These are phyloP conservation scores for Fusarium devonianum DNA, from an alignment of 2,329 filamentous ascomycete species.

Conservation along the genomic window DNA sequence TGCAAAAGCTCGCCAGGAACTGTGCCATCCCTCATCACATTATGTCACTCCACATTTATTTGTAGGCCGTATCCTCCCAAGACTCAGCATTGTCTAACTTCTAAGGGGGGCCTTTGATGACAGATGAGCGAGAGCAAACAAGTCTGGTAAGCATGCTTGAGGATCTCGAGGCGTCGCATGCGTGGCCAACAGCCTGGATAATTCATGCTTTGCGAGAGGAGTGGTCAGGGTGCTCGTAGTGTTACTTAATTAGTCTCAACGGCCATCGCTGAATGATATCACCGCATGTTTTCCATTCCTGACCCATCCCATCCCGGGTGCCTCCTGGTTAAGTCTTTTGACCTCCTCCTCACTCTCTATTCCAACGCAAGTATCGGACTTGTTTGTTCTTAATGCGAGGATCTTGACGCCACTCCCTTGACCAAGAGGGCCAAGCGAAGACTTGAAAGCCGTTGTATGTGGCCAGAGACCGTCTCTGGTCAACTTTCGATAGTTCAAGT, in stretches of 20 bases:
- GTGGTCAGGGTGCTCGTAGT: conserved; percentile 1
- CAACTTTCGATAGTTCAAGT: conserved; percentile 74
- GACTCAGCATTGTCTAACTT: conserved; percentile 3
- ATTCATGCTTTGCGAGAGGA: conserved; percentile 8
- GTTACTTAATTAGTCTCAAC: background rate
- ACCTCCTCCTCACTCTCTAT: conserved; percentile 62
- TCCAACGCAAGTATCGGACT: conserved; percentile 69
- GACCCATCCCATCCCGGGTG: conserved; percentile 67
- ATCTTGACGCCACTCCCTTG: conserved; percentile 63
- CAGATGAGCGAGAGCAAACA: conserved; percentile 8
- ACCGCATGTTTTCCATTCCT: conserved; percentile 75
- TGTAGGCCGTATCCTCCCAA: conserved; percentile 3
- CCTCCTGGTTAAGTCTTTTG: conserved; percentile 55
- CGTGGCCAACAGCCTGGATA: conserved; percentile 17
- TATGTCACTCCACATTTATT: conserved; percentile 17
- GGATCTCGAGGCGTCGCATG: conserved; percentile 9
- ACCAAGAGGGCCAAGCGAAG: conserved; percentile 70
- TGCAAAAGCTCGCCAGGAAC: conserved; percentile 9
- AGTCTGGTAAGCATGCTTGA: conserved; percentile 7
- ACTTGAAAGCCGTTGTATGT: conserved; percentile 67
- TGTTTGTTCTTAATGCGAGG: conserved; percentile 71
- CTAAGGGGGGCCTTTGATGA: conserved; percentile 17
- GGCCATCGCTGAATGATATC: conserved; percentile 45
- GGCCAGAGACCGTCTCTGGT: conserved; percentile 70
- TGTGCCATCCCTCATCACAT: conserved; percentile 15